These are phyloP conservation scores for Chalciporus chontae DNA, from an alignment of 768 basidiomycete genomes.

Conservation along the genomic window DNA sequence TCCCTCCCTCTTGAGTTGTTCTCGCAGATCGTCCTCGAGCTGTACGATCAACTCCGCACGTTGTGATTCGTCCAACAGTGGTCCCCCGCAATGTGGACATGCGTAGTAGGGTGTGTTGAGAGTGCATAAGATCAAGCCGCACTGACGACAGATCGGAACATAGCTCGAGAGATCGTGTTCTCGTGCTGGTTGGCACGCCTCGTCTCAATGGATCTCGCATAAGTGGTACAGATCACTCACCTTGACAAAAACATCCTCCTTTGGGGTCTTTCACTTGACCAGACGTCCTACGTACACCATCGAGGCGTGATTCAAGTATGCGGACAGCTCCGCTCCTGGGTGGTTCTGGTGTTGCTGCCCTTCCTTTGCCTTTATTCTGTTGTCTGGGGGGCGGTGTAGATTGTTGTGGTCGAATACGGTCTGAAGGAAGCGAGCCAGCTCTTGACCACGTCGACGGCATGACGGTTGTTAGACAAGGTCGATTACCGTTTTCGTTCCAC, in stretches of 20 bases:
- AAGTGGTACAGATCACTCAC: conserved; percentile 16
- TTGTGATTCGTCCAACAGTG: conserved; percentile 35
- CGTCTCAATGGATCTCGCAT: too few relatives aligned
- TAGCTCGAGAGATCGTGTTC: conserved; percentile 56
- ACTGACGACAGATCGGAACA: conserved; percentile 50
- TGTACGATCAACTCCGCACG: conserved; percentile 38
- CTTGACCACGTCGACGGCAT: conserved; percentile 26
- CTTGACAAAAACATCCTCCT: conserved; percentile 71
- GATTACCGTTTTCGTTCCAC: too few relatives aligned
- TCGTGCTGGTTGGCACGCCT: conserved; percentile 39
- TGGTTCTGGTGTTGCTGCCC: conserved; percentile 31
- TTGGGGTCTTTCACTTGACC: conserved; percentile 47
- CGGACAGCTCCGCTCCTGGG: conserved; percentile 49
- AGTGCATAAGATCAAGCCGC: conserved; percentile 61
- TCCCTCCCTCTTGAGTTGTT: conserved; percentile 45
- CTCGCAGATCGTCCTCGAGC: conserved; percentile 43
- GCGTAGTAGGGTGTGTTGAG: conserved; percentile 51
- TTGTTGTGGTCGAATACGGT: conserved; percentile 42
- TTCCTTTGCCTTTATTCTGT: conserved; percentile 38
- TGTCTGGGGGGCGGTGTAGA: conserved; percentile 17
- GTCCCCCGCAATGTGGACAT: conserved; percentile 51
- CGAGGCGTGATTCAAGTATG: conserved; percentile 44
- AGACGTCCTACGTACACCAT: conserved; percentile 35
- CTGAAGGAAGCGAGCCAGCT: conserved; percentile 50
- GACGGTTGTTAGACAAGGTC: too few relatives aligned